These are phyloP conservation scores for Pythium folliculosum DNA, from an alignment of 352 stramenopile species.

Conservation along the genomic window DNA sequence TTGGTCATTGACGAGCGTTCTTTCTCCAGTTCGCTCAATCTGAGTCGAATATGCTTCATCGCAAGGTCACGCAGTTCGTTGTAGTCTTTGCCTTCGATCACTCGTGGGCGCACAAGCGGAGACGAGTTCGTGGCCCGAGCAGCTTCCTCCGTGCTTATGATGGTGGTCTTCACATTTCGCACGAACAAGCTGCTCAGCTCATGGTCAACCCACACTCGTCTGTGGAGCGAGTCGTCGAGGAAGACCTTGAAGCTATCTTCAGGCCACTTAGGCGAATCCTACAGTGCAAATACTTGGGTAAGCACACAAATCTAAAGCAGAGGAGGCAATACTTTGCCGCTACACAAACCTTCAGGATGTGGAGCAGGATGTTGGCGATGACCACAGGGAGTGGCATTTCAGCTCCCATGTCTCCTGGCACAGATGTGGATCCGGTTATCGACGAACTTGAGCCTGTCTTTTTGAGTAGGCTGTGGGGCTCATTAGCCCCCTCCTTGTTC, in stretches of 20 bases:
- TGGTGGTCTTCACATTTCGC: slow-evolving; percentile 75
- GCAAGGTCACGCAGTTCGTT: slow-evolving; percentile 63
- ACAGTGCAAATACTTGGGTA: neutral
- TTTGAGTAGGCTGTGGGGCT: slow-evolving; percentile 44
- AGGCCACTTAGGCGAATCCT: slow-evolving; percentile 61
- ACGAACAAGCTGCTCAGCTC: slow-evolving; percentile 80
- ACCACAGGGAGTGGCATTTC: slow-evolving; percentile 74
- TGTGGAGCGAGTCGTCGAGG: slow-evolving; percentile 79
- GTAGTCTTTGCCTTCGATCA: slow-evolving; percentile 40
- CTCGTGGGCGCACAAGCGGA: slow-evolving; percentile 45
- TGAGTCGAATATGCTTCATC: slow-evolving; percentile 68
- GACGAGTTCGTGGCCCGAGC: slow-evolving; percentile 13
- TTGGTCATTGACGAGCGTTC: slow-evolving; percentile 57
- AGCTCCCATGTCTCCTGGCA: slow-evolving; percentile 31
- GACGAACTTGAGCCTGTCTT: slow-evolving; percentile 28
- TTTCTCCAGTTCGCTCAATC: slow-evolving; percentile 70
- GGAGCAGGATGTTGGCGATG: slow-evolving; percentile 68
- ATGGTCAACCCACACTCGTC: slow-evolving; percentile 83
- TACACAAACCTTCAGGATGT: slow-evolving; percentile 57
- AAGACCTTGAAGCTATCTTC: slow-evolving; percentile 88
- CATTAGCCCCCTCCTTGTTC: slow-evolving; percentile 15
- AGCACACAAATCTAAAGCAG: neutral
- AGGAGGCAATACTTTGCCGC: neutral
- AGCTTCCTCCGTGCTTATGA: slow-evolving; percentile 27
- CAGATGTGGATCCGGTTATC: slow-evolving; percentile 17